phyloP scores from a whole-genome alignment of 345 rosid genomes.

The Pugionium cornutum region DNA sequence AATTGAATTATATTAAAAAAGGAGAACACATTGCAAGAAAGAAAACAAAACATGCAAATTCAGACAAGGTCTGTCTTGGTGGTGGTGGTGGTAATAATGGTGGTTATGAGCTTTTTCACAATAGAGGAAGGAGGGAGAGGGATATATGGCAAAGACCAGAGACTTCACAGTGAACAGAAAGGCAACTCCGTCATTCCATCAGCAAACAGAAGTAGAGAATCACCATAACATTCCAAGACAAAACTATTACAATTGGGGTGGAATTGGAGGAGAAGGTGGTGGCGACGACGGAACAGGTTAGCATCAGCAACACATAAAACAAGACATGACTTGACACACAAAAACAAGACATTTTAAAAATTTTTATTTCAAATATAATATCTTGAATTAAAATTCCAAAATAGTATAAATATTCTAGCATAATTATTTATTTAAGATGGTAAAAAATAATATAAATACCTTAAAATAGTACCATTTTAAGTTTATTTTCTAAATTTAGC shows the following conservation, averaged over 20 bases:
- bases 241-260: slow-evolving; percentile 43
- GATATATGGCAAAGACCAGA: slow-evolving; percentile 21
- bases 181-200: too few relatives aligned
- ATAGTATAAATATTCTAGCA: too few relatives aligned
- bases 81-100: slow-evolving; percentile 23
- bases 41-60: slow-evolving; percentile 31
- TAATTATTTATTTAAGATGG: too few relatives aligned
- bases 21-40: slow-evolving; percentile 18
- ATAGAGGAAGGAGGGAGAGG: slow-evolving; percentile 39
- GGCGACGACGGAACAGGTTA: slow-evolving; percentile 35
- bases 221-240: slow-evolving; percentile 58
- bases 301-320: slow-evolving; percentile 1
- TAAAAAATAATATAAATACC: too few relatives aligned
- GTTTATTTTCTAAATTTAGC: too few relatives aligned
- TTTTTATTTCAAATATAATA: too few relatives aligned
- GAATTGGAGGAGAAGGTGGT: slow-evolving; percentile 35
- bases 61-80: slow-evolving; percentile 17
- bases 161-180: slow-evolving; percentile 25
- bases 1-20: slow-evolving; percentile 19
- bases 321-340: slow-evolving; percentile 12
- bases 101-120: slow-evolving; percentile 22
- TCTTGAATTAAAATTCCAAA: too few relatives aligned
- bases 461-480: too few relatives aligned
- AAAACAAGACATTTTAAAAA: neutral
- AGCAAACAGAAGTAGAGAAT: slow-evolving; percentile 44